Evolutionary conservation across 306 rosid genomes (phyloP).

Genomic region (Fragaria iinumae): DNA sequence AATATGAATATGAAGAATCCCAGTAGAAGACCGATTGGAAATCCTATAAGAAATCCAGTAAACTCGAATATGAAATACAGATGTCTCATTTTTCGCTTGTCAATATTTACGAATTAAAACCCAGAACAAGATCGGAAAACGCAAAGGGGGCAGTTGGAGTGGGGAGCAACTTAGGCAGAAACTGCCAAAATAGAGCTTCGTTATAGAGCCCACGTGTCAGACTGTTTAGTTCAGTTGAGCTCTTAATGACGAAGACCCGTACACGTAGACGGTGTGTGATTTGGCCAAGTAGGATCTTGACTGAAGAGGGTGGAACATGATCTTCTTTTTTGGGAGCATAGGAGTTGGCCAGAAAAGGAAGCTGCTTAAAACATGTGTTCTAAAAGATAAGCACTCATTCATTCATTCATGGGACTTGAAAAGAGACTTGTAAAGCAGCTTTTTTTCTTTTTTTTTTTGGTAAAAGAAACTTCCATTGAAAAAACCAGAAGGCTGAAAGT

Average conservation of each 20-base stretch:
- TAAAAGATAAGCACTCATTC: not conserved
- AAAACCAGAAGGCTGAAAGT: too few species aligned
- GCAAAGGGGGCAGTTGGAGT: not conserved
- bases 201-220: slow-evolving; percentile 7
- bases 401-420: too few species aligned
- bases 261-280: not conserved
- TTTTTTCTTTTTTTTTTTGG: too few species aligned
- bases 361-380: not conserved
- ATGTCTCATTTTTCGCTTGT: not conserved
- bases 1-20: slow-evolving; percentile 26
- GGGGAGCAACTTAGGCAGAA: not conserved
- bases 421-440: too few species aligned
- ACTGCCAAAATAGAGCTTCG: slow-evolving; percentile 21
- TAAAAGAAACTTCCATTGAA: too few species aligned
- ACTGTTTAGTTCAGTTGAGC: not conserved
- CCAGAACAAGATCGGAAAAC: slow-evolving; percentile 4
- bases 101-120: not conserved
- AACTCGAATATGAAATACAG: slow-evolving; percentile 17
- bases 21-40: slow-evolving; percentile 23
- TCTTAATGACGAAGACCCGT: not conserved
- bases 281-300: not conserved
- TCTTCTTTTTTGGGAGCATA: not conserved
- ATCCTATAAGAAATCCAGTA: slow-evolving; percentile 27
- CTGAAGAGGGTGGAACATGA: not conserved
- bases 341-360: not conserved